These are phyloP conservation scores for Uronychia setigera DNA, from an alignment of 73 alveolate genomes.

Conservation along the genomic window DNA sequence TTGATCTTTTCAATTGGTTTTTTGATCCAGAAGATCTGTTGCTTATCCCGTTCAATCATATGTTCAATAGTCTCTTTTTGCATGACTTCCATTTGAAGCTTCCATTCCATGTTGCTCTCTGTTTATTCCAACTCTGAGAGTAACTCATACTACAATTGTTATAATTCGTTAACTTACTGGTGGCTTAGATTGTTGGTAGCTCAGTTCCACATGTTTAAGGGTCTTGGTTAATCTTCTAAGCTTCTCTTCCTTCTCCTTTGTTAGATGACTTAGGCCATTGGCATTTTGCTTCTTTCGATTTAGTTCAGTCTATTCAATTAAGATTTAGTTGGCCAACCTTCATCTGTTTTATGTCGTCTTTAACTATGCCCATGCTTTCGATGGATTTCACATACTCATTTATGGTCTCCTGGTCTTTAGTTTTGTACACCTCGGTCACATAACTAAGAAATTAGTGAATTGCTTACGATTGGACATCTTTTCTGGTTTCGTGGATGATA, in stretches of 20 bases:
- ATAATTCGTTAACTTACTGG: background rate
- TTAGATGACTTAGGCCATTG: slow-evolving; percentile 4
- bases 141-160: background rate
- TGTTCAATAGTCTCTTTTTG: slow-evolving; percentile 8
- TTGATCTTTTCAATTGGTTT: slow-evolving; percentile 8
- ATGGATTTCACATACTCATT: slow-evolving; percentile 34
- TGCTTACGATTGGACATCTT: slow-evolving; percentile 25
- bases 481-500: slow-evolving; percentile 13
- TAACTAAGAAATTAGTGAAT: slow-evolving; percentile 1
- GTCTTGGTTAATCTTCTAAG: background rate
- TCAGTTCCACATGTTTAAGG: background rate
- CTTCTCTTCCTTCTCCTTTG: background rate
- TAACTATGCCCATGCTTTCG: slow-evolving; percentile 14
- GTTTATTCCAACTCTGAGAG: background rate
- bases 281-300: background rate
- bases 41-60: slow-evolving; percentile 19
- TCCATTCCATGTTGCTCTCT: background rate
- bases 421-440: slow-evolving; percentile 24
- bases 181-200: no score
- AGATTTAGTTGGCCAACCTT: background rate
- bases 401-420: slow-evolving; percentile 25
- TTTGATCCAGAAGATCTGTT: slow-evolving; percentile 7
- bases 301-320: slow-evolving; percentile 15
- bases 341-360: slow-evolving; percentile 13
- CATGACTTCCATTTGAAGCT: slow-evolving; percentile 24